These are phyloP conservation scores for Panaeolus cyanescens DNA, from an alignment of 768 basidiomycete genomes.

Conservation along the genomic window DNA sequence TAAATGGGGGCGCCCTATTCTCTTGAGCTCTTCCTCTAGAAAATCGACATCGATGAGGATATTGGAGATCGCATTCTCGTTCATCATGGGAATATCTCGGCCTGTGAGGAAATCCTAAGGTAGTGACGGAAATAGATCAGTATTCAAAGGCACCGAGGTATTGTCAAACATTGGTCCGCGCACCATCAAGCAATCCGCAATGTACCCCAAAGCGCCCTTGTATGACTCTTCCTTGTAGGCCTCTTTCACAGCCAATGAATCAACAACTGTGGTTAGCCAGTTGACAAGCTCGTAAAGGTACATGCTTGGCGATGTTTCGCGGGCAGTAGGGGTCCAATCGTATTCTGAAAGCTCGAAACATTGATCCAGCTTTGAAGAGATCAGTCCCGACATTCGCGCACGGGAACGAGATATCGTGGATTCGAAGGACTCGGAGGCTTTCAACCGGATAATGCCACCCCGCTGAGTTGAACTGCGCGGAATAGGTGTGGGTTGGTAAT, in stretches of 20 bases:
- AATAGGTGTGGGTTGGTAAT: not conserved
- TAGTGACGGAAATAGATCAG: slow-evolving; percentile 1
- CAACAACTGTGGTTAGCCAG: slow-evolving; percentile 96
- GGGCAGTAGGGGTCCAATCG: slow-evolving; percentile 80
- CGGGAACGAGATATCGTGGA: slow-evolving; percentile 69
- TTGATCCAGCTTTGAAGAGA: slow-evolving; percentile 90
- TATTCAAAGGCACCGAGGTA: not conserved
- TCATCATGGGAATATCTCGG: slow-evolving; percentile 74
- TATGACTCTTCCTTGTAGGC: slow-evolving; percentile 89
- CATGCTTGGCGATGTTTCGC: slow-evolving; percentile 83
- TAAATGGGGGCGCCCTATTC: slow-evolving; percentile 72
- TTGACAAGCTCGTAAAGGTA: slow-evolving; percentile 95
- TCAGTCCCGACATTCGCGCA: slow-evolving; percentile 76
- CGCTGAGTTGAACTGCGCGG: slow-evolving; percentile 72
- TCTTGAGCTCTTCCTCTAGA: slow-evolving; percentile 82
- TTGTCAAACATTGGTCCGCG: slow-evolving; percentile 20
- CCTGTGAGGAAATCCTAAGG: slow-evolving; percentile 76
- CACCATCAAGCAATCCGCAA: slow-evolving; percentile 89
- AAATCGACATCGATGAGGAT: slow-evolving; percentile 86
- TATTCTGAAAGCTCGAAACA: slow-evolving; percentile 97
- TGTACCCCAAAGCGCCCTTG: slow-evolving; percentile 83
- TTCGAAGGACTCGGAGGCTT: slow-evolving; percentile 65
- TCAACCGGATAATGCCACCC: slow-evolving; percentile 77
- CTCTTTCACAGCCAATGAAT: slow-evolving; percentile 83
- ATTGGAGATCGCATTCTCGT: slow-evolving; percentile 88